These are phyloP conservation scores for Saccharomycopsis amapae DNA, from an alignment of 805 yeast species.

Conservation along the genomic window DNA sequence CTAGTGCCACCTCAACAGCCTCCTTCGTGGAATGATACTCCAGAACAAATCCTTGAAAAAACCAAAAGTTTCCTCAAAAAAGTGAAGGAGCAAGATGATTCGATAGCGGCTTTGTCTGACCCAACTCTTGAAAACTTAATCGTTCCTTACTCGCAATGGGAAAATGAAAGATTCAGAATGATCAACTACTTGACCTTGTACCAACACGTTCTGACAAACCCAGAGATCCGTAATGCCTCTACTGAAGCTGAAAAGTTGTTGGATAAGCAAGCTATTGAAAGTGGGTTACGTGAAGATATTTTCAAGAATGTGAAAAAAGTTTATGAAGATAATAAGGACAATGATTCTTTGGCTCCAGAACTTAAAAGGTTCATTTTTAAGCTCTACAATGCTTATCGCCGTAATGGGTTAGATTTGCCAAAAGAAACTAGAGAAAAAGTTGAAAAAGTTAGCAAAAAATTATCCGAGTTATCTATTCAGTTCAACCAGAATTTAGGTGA, in stretches of 20 bases:
- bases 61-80: constrained; percentile 40
- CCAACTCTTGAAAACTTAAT: constrained; percentile 55
- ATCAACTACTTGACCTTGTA: constrained; percentile 55
- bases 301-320: constrained; percentile 51
- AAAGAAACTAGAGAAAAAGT: constrained; percentile 47
- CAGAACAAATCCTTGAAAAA: constrained; percentile 37
- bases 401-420: constrained; percentile 64
- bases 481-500: constrained; percentile 65
- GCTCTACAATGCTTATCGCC: constrained; percentile 45
- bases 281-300: constrained; percentile 59
- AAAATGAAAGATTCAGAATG: constrained; percentile 40
- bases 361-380: constrained; percentile 52
- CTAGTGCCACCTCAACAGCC: constrained; percentile 32
- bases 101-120: constrained; percentile 39
- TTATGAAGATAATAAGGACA: constrained; percentile 33
- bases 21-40: constrained; percentile 56
- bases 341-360: constrained; percentile 40
- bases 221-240: constrained; percentile 66
- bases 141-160: constrained; percentile 43
- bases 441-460: constrained; percentile 49
- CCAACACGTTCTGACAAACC: constrained; percentile 61
- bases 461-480: constrained; percentile 49
- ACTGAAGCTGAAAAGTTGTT: constrained; percentile 52
- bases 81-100: constrained; percentile 43
- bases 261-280: constrained; percentile 54